Base-by-base conservation (phyloP, 441 rosid species). In the Euphorbia schlechtendalii region DNA sequence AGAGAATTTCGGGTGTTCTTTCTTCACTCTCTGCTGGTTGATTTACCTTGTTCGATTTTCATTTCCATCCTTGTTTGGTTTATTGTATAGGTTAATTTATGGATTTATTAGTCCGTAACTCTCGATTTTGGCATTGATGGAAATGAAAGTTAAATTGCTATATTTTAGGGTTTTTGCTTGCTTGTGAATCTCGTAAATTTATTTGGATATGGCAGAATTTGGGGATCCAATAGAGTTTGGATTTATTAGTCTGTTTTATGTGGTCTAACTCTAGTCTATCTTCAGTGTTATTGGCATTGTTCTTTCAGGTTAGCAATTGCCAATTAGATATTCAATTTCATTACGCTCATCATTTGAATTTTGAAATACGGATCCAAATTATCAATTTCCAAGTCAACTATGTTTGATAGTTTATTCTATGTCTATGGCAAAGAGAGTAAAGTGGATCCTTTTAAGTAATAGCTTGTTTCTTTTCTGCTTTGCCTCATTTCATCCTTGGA, bases 1-100 rank as follows among this genome's bases (percentile, higher is more conserved):
- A 92, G 77, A 84, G 98, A 75, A 89, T 92, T 73, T 87, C 96
- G 81, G 98, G 98, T 84, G 17, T 61, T 38, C 69, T 30, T 64
- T 65, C 11, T 17, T 51, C n/a, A 51, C 36, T 41, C 18, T 46
- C 14, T 53, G 46, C 12, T 66, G 27, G 20, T 14, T 18, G 34
- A 38, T 61, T 18, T 43, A 3, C 25, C n/a, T 9, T 59, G 60
- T 54, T 28, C 12, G 15, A 3, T 27, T 17, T 3, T n/a, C 18
- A 18, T 60, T 38, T 40, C 14, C 8, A 52, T 18, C 9, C 18
- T 12, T 45, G 8, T 22, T 14, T 24, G 8, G 12, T 43, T 64
- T 1, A n/a, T 22, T 20, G 6, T 34, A 34, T 34, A 27, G 14
- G 45, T 56, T 69, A 28, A 61, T 61, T 53, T 30, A 34, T 69